Evolutionary conservation across 257 asterid species (phyloP), one percentile per base, ranked within the genome.

Genomic region (Lycium barbarum): DNA sequence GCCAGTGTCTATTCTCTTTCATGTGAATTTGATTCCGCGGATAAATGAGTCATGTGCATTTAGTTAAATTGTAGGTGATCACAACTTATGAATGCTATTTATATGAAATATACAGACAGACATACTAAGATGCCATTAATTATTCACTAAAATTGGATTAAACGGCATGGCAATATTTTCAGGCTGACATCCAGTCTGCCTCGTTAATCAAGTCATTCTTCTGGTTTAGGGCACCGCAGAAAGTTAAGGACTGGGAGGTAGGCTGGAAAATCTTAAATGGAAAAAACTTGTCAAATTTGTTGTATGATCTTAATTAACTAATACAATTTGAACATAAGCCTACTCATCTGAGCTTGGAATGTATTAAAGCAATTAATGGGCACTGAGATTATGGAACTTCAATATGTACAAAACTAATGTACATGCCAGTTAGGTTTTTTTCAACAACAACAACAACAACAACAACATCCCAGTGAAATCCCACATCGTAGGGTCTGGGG

Each of bases 41-140:
- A 78, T 51, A 78, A 72, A 72, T 72, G 58, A 43, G 80, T 53
- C 26, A 76, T 35, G 40, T 53, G 82, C 26, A 53, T 78, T 76
- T 22, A 78, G 62, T 78, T 78, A 26, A 38, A 26, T 53, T 54
- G 22, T 78, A 53, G 65, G 47, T 78, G 65, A 47, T 26, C 65
- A 78, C 26, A 78, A 14, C 20, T 76, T 54, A 53, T 57, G 61
- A 53, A 26, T 26, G 15, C 49, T 78, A 53, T 78, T 78, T 26
- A 74, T 49, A 49, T 78, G 62, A 78, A 53, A 26, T 54, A 53
- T 53, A 76, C 22, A 53, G 65, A 53, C 82, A 35, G 65, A 51
- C 65, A 0, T 78, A 14, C 65, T 2, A 78, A 26, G 53, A 26
- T 22, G 20, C 65, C 82, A 53, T n/a, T 76, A 53, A 13, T 78